Evolutionary conservation across 495 filamentous ascomycete genomes (phyloP).

Genomic region (Clavariopsis aquatica): DNA sequence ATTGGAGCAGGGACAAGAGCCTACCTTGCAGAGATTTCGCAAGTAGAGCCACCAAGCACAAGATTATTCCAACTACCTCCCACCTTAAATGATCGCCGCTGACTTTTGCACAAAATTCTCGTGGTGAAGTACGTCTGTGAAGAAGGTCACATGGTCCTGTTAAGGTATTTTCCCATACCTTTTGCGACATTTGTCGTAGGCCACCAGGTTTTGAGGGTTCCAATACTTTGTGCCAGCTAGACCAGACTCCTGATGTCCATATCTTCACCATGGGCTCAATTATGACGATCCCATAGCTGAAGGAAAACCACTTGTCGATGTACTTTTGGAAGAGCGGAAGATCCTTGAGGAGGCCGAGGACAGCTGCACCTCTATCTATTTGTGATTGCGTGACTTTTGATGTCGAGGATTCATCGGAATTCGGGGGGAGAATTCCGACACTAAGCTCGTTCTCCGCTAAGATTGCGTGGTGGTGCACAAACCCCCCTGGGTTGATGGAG

Average conservation of each 20-base stretch:
- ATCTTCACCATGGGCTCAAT: conserved; percentile 42
- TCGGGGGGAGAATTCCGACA: conserved; percentile 26
- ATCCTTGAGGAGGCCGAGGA: conserved; percentile 41
- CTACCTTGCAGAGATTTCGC: conserved; percentile 44
- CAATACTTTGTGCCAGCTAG: conserved; percentile 36
- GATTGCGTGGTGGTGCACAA: conserved; percentile 29
- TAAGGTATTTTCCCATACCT: conserved; percentile 42
- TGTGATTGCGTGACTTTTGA: conserved; percentile 15
- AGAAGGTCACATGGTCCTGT: conserved; percentile 29
- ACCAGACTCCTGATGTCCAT: conserved; percentile 42
- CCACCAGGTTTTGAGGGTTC: conserved; percentile 32
- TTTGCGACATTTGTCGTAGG: conserved; percentile 38
- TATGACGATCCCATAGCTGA: conserved; percentile 39
- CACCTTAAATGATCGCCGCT: conserved; percentile 58
- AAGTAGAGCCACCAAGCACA: conserved; percentile 52
- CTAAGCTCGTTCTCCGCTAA: conserved; percentile 28
- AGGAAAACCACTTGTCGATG: conserved; percentile 40
- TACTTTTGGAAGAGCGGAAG: conserved; percentile 39
- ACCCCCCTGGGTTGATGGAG: conserved; percentile 1
- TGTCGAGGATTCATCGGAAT: neutral
- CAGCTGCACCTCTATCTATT: conserved; percentile 40
- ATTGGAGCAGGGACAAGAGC: neutral
- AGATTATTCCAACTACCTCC: conserved; percentile 59
- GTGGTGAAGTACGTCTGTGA: conserved; percentile 37
- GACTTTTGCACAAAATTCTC: conserved; percentile 43